Conservation (phyloP, 495 filamentous ascomycete genomes). For the Neurospora hispaniola region DNA sequence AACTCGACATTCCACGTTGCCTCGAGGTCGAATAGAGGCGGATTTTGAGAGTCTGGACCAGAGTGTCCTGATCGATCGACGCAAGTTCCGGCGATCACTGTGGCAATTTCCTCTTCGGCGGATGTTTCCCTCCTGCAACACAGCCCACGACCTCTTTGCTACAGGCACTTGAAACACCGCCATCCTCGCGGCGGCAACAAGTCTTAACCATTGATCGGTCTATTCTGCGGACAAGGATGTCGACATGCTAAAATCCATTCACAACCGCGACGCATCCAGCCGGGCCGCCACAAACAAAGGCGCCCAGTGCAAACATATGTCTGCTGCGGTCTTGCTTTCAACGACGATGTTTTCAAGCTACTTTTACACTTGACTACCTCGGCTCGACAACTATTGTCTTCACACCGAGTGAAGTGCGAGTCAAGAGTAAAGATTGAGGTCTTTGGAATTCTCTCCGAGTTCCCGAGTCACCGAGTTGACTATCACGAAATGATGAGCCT, state of each 20-base stretch:
- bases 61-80: not conserved
- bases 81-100: not conserved
- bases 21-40: not conserved
- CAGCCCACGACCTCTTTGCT: not conserved
- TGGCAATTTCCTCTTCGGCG: not conserved
- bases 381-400: not conserved
- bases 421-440: not conserved
- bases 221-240: not conserved
- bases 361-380: not conserved
- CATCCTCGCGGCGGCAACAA: not conserved
- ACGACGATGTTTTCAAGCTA: not conserved
- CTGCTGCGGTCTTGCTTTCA: not conserved
- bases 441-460: not conserved
- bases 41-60: not conserved
- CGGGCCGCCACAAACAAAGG: not conserved
- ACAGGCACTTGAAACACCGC: not conserved
- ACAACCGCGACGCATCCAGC: not conserved
- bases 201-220: not conserved
- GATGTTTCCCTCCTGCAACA: not conserved
- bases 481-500: not conserved
- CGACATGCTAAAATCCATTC: not conserved
- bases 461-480: not conserved
- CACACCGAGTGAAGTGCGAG: not conserved
- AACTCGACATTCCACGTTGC: not conserved
- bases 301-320: not conserved